These are phyloP conservation scores for Cryptococcus sp. DNA, from an alignment of 1,284 basidiomycete species.

Conservation along the genomic window DNA sequence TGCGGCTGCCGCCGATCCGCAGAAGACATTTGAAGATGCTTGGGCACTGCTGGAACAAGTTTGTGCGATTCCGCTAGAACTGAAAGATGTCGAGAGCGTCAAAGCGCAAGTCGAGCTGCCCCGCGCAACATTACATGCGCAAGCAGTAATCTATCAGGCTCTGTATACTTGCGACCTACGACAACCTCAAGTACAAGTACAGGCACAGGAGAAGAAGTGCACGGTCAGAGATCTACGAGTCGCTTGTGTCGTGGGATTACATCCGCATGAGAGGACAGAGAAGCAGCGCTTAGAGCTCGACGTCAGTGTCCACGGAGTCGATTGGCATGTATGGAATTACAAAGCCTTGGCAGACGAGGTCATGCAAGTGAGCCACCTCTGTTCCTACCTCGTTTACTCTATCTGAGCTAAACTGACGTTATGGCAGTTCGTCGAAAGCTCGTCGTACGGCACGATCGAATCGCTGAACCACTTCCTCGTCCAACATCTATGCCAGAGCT, in stretches of 20 bases:
- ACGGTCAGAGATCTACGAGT: slow-evolving; percentile 60
- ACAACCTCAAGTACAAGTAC: background rate
- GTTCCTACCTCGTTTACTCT: background rate
- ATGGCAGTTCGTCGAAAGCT: slow-evolving; percentile 54
- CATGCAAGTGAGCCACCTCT: slow-evolving; percentile 53
- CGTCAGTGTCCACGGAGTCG: slow-evolving; percentile 53
- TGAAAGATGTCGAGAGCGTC: slow-evolving; percentile 31
- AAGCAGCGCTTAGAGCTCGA: slow-evolving; percentile 70
- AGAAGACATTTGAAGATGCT: slow-evolving; percentile 20
- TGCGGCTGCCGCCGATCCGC: slow-evolving; percentile 16
- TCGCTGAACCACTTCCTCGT: slow-evolving; percentile 68
- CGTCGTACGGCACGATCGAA: slow-evolving; percentile 72
- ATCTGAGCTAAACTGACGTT: background rate
- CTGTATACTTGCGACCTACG: slow-evolving; percentile 5
- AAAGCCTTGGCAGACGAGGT: slow-evolving; percentile 53
- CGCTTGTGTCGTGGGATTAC: slow-evolving; percentile 69
- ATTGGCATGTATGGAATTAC: slow-evolving; percentile 50
- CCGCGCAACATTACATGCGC: slow-evolving; percentile 37
- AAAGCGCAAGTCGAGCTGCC: slow-evolving; percentile 30
- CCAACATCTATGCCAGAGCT: slow-evolving; percentile 34
- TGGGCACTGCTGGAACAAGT: slow-evolving; percentile 30
- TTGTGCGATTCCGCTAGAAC: slow-evolving; percentile 20
- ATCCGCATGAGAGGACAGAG: slow-evolving; percentile 68
- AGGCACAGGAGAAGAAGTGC: slow-evolving; percentile 13
- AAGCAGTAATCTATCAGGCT: slow-evolving; percentile 26